Percentiles rank a stretch among this genome's conserved stretches.
Conservation (phyloP, 1,284 basidiomycete species). For the Thecaphora thlaspeos region DNA sequence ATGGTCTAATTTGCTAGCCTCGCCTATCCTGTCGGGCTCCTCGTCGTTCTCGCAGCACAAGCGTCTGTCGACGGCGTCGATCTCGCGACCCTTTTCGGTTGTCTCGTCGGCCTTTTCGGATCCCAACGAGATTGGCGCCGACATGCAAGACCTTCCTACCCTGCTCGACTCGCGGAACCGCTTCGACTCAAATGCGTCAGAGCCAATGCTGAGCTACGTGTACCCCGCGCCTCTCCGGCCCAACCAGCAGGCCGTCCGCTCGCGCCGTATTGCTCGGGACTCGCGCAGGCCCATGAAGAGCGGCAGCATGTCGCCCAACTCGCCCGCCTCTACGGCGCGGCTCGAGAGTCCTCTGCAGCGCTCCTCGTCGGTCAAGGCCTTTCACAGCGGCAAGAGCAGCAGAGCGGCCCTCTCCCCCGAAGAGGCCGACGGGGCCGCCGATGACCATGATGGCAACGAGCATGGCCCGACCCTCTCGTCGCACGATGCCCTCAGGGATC, state of each 20-base stretch:
- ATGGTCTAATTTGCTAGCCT: constrained; percentile 23
- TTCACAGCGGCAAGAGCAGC: neutral
- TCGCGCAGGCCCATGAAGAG: too few species aligned
- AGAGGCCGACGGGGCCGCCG: too few species aligned
- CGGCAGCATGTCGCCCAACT: too few species aligned
- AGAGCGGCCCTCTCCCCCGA: neutral
- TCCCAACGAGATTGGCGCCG: constrained; percentile 4
- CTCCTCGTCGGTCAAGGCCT: constrained; percentile 7
- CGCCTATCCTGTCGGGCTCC: constrained; percentile 13
- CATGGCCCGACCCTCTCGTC: constrained; percentile 15
- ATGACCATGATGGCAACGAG: constrained; percentile 1
- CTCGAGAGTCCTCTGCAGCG: constrained; percentile 2
- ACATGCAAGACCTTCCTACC: constrained; percentile 18
- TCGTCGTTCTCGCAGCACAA: constrained; percentile 13
- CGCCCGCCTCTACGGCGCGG: too few species aligned
- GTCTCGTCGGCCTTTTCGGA: constrained; percentile 22
- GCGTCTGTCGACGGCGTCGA: constrained; percentile 12
- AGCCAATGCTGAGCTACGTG: too few species aligned
- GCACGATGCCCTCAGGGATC: too few species aligned
- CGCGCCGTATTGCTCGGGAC: too few species aligned
- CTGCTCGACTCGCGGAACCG: constrained; percentile 2
- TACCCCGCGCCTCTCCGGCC: too few species aligned
- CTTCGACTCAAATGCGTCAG: constrained; percentile 6
- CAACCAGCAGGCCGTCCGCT: too few species aligned
- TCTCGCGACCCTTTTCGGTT: constrained; percentile 30